phyloP scores from a whole-genome alignment of 2,329 filamentous ascomycete genomes.

The Arthrobotrys sinensis region DNA sequence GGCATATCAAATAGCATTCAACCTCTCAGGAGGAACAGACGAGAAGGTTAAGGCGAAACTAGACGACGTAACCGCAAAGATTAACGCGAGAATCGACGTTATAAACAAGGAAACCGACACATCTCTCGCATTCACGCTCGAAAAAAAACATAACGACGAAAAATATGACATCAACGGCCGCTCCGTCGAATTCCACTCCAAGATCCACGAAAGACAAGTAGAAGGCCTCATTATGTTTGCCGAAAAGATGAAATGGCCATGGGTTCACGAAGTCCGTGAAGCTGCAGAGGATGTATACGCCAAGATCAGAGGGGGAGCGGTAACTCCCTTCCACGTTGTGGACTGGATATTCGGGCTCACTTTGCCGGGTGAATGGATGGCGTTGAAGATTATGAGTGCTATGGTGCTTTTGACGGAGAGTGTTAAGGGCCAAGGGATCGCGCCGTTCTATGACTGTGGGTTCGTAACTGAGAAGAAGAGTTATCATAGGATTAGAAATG shows the following conservation, averaged over 20 bases:
- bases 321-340: constrained; percentile 41
- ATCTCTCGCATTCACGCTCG: constrained; percentile 12
- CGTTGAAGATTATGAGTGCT: constrained; percentile 51
- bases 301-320: constrained; percentile 38
- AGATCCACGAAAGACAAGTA: constrained; percentile 51
- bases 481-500: constrained; percentile 41
- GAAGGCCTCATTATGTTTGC: constrained; percentile 48
- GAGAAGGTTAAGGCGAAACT: constrained; percentile 26
- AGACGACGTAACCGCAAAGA: constrained; percentile 16
- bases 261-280: constrained; percentile 51
- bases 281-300: constrained; percentile 49
- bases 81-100: constrained; percentile 7
- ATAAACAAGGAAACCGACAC: constrained; percentile 24
- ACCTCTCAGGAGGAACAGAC: not conserved
- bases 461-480: constrained; percentile 35
- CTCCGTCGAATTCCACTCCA: constrained; percentile 36
- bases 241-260: constrained; percentile 52
- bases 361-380: constrained; percentile 49
- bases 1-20: constrained; percentile 35
- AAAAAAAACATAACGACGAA: constrained; percentile 49
- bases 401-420: constrained; percentile 45
- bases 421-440: constrained; percentile 32
- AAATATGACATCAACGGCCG: constrained; percentile 33
- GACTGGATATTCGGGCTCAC: constrained; percentile 50
- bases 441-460: constrained; percentile 37